Evolutionary conservation across 2,329 filamentous ascomycete species (phyloP).

Genomic region (Aspergillus terreus): DNA sequence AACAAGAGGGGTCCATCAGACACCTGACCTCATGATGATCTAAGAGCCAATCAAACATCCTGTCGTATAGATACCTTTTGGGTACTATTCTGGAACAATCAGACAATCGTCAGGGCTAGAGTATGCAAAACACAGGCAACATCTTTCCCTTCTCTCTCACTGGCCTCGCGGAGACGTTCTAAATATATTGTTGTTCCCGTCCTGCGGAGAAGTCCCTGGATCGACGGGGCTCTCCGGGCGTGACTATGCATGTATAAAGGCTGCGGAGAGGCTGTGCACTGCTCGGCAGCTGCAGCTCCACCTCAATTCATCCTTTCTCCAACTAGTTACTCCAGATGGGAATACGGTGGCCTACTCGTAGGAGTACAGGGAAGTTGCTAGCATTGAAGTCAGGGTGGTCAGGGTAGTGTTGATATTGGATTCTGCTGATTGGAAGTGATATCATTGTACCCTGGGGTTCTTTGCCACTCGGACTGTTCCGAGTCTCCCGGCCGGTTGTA

Average conservation of each 20-base stretch:
- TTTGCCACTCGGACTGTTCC: no score
- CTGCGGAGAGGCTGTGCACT: constrained; percentile 12
- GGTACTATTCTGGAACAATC: not conserved
- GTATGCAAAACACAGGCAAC: constrained; percentile 7
- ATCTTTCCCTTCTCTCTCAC: constrained; percentile 6
- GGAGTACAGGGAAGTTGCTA: no score
- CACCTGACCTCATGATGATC: constrained; percentile 12
- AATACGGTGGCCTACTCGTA: no score
- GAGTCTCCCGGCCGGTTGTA: no score
- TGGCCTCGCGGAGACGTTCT: not conserved
- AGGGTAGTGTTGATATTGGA: no score
- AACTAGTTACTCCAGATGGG: not conserved
- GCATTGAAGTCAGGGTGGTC: no score
- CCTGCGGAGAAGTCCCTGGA: not conserved
- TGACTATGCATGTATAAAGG: constrained; percentile 9
- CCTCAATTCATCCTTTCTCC: not conserved
- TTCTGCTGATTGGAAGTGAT: no score
- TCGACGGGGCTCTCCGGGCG: not conserved
- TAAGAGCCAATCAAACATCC: not conserved
- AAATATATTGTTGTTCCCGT: not conserved
- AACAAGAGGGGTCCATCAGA: not conserved
- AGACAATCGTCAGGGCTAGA: not conserved
- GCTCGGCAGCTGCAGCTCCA: constrained; percentile 1
- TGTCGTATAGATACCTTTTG: not conserved
- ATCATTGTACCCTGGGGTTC: no score